Base-by-base conservation (phyloP, 1,139 yeast species). In the Eremothecium sinecaudum region DNA sequence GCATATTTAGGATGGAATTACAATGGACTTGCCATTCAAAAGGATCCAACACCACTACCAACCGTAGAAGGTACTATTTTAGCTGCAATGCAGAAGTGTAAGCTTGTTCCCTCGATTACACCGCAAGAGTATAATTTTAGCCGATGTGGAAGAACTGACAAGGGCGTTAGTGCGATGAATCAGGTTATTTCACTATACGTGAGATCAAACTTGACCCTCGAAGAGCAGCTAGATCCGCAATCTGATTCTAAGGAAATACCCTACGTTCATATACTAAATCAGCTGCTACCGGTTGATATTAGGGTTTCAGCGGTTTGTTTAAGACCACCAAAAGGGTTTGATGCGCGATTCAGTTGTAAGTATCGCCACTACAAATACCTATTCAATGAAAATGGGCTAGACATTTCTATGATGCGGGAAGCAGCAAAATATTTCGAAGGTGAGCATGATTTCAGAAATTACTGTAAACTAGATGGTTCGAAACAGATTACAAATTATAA, bases 91-190 rank as follows among this genome's bases (percentile, higher is more conserved):
- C 62, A 67, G 28, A 73, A 69, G 44, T 74, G 93, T 24, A 75
- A 70, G 46, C 60, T 92, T 41, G 74, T 92, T 24, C 71, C 77
- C 8, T 65, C 73, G 1, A 58, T 70, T 19, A 71, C 67, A 10
- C 86, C 86, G 1, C 59, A 61, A 2, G 73, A 69, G 2, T 73
- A 69, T 34, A 73, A 80, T 37, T 87, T 87, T 56, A 80, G 94
- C 45, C 64, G 98, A 42, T 92, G 98, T 61, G 99, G 99, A 0
- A 67, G 99, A 49, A 90, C 99, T 0, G 99, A 90, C 51, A 79
- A 76, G 47, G 98, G 98, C 10, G 99, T 90, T 5, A 82, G 94
- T 61, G 98, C 99, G 0, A 73, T 90, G 79, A 82, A 84, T 48
- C 99, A 90, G 58, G 98, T 90, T 5, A 79, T 90, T 9, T 77